Base-by-base conservation (phyloP, 768 basidiomycete genomes). In the Termitomyces sp. region DNA sequence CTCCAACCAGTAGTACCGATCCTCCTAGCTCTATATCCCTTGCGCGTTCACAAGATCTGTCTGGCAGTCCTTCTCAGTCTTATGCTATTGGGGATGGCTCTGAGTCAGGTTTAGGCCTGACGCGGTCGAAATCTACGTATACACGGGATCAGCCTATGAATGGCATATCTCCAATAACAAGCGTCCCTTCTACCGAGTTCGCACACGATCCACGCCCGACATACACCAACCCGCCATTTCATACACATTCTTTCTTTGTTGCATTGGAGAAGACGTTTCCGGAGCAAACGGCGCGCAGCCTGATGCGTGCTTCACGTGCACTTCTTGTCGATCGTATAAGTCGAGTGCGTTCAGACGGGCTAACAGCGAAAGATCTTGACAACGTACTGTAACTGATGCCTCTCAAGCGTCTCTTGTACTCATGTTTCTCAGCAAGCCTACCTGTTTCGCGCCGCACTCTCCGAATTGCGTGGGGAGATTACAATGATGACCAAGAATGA, bases 371-470 rank as follows among this genome's bases (percentile, higher is more conserved):
- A 71, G 92, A 94, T 68, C 69, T 92, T 43, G 91, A 92, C 67
- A 92, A 91, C 69, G 91, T 92, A 69, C 54, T 87, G 20, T 53
- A 6, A 26, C 28, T 59, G 12, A 32, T 54, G 26, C 51, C 35
- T 46, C 36, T 20, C 10, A 48, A 36, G 16, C 28, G 40, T 58
- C 32, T 45, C 24, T 43, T 45, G 42, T 58, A 24, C 53, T 44
- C 33, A 43, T 16, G 20, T 45, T 30, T 8, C 40, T 61, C 65
- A 97, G 93, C 92, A 95, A 87, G 94, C 94, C 18, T 98, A 98
- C 70, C 77, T 98, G 33, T 97, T 97, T 72, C 86, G 88, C 47
- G 97, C 97, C 20, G 97, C 96, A 0, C 72, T 98, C 38, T 91
- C 91, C 2, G 94, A 98, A 69, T 76, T 96, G 48, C 82, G 92